Evolutionary conservation across 148 eudicot species (phyloP), one percentile per base, ranked within the genome.

Genomic region (Heliamphora exappendiculata): DNA sequence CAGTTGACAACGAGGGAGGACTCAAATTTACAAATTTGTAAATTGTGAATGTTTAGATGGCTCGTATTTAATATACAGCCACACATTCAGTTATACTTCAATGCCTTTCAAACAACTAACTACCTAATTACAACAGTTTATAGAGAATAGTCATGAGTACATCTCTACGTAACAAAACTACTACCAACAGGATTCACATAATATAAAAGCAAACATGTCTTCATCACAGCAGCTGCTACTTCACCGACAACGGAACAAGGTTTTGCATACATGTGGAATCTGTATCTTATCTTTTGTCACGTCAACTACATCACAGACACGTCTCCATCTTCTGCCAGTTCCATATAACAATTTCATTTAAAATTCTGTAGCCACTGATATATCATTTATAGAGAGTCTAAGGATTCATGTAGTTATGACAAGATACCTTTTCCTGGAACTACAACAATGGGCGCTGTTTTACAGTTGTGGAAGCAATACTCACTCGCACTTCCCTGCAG

Each of bases 401-500:
- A 47, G 67, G 51, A 72, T 72, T 81, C 31, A 49, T 14, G 28
- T 3, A 44, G 41, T 60, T 13, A 74, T 9, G 58, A 70, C 19
- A 59, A 26, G 49, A 34, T 88, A 90, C 96, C 99, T 91, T 87
- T 91, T 41, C 94, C 97, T 29, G 97, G 99, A 76, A 96, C 98
- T 34, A 93, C 84, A 50, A 95, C 84, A 47, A 91, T 68, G 20
- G 98, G 99, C 8, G 98, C 91, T 17, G 75, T 67, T 83, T 93
- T 93, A 77, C 98, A 96, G 74, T 96, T 84, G 86, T 91, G 99
- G 84, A 89, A 85, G 86, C 94, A 89, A 81, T 91, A 86, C 72
- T 93, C 97, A 49, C 98, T 86, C 39, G 93, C 97, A 83, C 99
- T 96, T 67, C 99, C 99, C 82, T 91, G 84, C 75, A 96, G 51